Evolutionary conservation across 768 basidiomycete genomes (phyloP).

Genomic region (Boletus pseudo-olivaceus): DNA sequence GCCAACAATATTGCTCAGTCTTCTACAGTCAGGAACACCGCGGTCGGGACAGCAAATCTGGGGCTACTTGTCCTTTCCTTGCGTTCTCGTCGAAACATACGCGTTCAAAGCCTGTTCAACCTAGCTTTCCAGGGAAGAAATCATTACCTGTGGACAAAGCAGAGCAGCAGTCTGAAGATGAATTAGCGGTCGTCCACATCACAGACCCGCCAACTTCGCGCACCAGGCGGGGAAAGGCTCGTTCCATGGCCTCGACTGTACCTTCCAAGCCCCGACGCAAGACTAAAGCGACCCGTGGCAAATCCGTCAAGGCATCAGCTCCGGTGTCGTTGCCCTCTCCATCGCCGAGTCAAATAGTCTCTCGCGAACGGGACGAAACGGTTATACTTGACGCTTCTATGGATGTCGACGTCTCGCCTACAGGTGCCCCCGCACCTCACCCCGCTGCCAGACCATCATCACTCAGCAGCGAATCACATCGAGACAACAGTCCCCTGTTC

Average conservation of each 20-base stretch:
- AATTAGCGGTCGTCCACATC: slow-evolving; percentile 8
- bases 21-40: slow-evolving; percentile 65
- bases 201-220: slow-evolving; percentile 13
- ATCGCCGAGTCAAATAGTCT: slow-evolving; percentile 5
- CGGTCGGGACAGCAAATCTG: slow-evolving; percentile 55
- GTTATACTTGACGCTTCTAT: not conserved
- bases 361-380: not conserved
- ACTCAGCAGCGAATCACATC: not conserved
- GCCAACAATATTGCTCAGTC: slow-evolving; percentile 4
- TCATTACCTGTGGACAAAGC: not conserved
- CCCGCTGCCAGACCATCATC: not conserved
- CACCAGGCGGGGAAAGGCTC: slow-evolving; percentile 17
- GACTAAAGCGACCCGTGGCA: slow-evolving; percentile 18
- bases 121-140: not conserved
- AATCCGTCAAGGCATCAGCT: slow-evolving; percentile 18
- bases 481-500: not conserved
- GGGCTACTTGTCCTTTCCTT: slow-evolving; percentile 44
- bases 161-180: slow-evolving; percentile 26
- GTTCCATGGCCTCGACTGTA: slow-evolving; percentile 19
- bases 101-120: slow-evolving; percentile 6
- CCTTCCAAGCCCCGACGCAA: slow-evolving; percentile 26
- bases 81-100: slow-evolving; percentile 27
- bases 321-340: slow-evolving; percentile 12
- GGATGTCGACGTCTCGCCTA: not conserved
- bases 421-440: not conserved